Evolutionary conservation across 305 asterid species (phyloP).

Genomic region (Fraxinus velutina): DNA sequence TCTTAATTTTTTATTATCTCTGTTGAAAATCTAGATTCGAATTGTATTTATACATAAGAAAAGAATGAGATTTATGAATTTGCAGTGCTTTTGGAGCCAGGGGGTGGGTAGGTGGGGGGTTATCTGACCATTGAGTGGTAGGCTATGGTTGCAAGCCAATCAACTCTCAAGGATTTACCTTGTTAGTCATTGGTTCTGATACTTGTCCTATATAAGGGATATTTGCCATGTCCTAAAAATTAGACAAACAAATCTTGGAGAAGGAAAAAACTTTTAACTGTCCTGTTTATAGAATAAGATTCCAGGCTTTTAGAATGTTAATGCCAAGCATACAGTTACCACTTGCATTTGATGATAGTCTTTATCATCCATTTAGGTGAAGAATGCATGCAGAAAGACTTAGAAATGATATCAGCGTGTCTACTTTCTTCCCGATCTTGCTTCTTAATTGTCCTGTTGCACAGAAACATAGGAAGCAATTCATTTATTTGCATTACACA

Average conservation of each 20-base stretch:
- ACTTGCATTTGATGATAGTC: not conserved
- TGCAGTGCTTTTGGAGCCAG: not conserved
- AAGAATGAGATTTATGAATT: not conserved
- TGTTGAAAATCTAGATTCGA: not conserved
- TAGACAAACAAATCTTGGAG: not conserved
- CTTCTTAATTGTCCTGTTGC: not conserved
- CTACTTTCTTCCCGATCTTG: not conserved
- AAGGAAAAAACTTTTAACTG: not conserved
- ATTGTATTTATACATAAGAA: not conserved
- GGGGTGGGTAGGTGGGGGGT: not conserved
- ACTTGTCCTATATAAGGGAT: not conserved
- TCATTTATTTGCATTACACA: slow-evolving; percentile 12
- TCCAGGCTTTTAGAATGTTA: slow-evolving; percentile 1
- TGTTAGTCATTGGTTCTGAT: not conserved
- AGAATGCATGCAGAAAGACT: not conserved
- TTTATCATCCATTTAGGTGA: not conserved
- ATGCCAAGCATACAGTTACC: not conserved
- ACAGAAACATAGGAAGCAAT: not conserved
- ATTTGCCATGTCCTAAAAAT: not conserved
- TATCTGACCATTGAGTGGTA: not conserved
- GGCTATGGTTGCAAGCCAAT: not conserved
- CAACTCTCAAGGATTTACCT: not conserved
- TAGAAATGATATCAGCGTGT: not conserved
- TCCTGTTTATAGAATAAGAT: not conserved
- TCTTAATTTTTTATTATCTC: not conserved